Base-by-base conservation (phyloP, 129 eudicot species). In the Logfia minima region DNA sequence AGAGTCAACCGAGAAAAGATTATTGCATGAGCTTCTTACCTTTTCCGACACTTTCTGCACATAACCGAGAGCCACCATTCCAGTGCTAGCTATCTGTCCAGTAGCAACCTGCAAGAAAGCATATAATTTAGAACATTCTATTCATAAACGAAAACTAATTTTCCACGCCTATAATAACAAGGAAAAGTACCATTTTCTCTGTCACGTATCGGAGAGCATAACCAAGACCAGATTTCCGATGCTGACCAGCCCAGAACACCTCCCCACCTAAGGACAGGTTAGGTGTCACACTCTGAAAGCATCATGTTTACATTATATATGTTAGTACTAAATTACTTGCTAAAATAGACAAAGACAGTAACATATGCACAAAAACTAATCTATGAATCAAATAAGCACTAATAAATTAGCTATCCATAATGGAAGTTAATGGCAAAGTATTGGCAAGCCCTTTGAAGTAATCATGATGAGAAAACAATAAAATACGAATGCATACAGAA, bases 231-330 rank as follows among this genome's bases (percentile, higher is more conserved):
- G 98, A 94, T 77, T 87, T 91, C 41, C 93, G 83, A 78, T 89
- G 96, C 77, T 91, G 92, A 77, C 96, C 98, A 72, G 92, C 89
- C 97, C 97, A 94, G 77, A 94, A 94, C 32, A 94, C 90, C 84
- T 94, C 98, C 76, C 92, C 98, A 76, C 98, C 98, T 79, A 94
- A 68, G n/a, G 97, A 84, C 31, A 94, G 59, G 86, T 87, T 86
- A 7, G 89, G 97, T 0, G 97, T 94, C 83, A 94, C 88, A 80
- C 98, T 94, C 98, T 94, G 93, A 79, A 84, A 52, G 37, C 51
- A 82, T 37, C 55, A 77, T 52, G 11, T n/a, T 35, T 66, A 59
- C 66, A 60, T 62, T 18, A 39, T n/a, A 35, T 28, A 8, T 18
- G 66, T 1, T 59, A 67, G 35, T 63, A 62, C 5, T n/a, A 41